Evolutionary conservation across 192 early-diverging fungal genomes (phyloP), one percentile per base, ranked within the genome.

Genomic region (Backusella australiensis): DNA sequence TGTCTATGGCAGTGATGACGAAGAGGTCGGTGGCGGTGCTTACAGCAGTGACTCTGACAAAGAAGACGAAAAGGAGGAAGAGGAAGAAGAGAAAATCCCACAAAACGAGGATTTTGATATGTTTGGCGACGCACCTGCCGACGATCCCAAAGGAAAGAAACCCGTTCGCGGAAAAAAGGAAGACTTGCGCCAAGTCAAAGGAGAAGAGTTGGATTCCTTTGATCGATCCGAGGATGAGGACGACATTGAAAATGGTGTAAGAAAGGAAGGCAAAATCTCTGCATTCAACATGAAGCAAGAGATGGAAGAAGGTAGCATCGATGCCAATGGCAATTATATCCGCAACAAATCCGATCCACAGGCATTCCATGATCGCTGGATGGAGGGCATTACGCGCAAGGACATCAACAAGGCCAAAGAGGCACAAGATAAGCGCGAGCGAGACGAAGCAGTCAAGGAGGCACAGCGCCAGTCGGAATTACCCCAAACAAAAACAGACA

Each of bases 231-330:
- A 87, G 17, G 85, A 83, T 77, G 89, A 91, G 19, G 87, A 86
- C 34, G 84, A 90, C 39, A 89, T 88, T 6, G 88, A 92, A 75
- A 68, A 77, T 32, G 78, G 76, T 53, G 53, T 41, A 32, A 75
- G 67, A 26, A 76, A 76, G 44, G 75, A 32, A 70, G 84, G 87
- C 11, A 85, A 86, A 68, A 82, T 94, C 15, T 88, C 91, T 73
- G 91, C 92, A 1, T 94, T 94, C 72, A 89, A 92, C 71, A 94
- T 96, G 92, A 85, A 86, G n/a, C 81, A 88, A 9, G 93, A 94
- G 19, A 63, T 95, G 72, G 89, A 91, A 52, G 91, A 93, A 71
- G 90, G 90, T 38, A 88, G 90, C 7, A 90, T 93, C 73, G 90
- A 94, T 66, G 83, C 85, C 12, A 67, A 86, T 1, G 91, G 94